phyloP scores from a whole-genome alignment of 371 early-diverging fungal species.

The Smittium mucronatum region DNA sequence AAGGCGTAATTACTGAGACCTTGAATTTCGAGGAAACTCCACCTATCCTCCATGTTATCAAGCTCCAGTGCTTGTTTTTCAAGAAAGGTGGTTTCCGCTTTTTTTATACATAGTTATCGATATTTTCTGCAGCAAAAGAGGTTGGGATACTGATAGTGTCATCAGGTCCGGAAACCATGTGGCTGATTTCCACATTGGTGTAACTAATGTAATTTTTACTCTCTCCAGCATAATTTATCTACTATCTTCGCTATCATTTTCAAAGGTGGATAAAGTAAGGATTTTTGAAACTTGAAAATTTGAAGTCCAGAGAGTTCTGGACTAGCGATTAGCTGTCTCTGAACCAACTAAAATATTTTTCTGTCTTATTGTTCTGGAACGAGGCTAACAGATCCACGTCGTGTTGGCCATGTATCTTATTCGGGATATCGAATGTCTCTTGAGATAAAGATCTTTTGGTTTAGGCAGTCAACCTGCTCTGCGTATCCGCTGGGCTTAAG shows the following conservation, averaged over 20 bases:
- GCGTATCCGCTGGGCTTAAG: background rate
- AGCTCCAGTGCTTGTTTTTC: too few relatives aligned
- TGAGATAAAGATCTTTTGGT: background rate
- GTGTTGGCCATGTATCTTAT: background rate
- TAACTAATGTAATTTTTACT: too few relatives aligned
- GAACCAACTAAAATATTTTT: slow-evolving; percentile 15
- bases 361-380: slow-evolving; percentile 9
- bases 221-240: too few relatives aligned
- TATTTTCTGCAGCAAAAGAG: too few relatives aligned
- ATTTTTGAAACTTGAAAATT: too few relatives aligned
- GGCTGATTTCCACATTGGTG: too few relatives aligned
- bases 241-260: too few relatives aligned
- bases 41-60: background rate
- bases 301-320: slow-evolving; percentile 27
- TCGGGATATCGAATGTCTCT: background rate
- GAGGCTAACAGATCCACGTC: slow-evolving; percentile 28
- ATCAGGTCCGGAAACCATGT: too few relatives aligned
- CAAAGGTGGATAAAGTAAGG: too few relatives aligned
- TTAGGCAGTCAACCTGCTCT: background rate
- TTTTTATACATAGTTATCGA: too few relatives aligned
- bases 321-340: slow-evolving; percentile 21
- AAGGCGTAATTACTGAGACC: background rate
- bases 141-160: too few relatives aligned
- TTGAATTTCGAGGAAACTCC: background rate
- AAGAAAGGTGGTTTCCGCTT: too few relatives aligned